Percentiles rank a stretch among this genome's conserved stretches.
Evolutionary conservation across 257 asterid genomes (phyloP).

Genomic region (Solanum chilense): DNA sequence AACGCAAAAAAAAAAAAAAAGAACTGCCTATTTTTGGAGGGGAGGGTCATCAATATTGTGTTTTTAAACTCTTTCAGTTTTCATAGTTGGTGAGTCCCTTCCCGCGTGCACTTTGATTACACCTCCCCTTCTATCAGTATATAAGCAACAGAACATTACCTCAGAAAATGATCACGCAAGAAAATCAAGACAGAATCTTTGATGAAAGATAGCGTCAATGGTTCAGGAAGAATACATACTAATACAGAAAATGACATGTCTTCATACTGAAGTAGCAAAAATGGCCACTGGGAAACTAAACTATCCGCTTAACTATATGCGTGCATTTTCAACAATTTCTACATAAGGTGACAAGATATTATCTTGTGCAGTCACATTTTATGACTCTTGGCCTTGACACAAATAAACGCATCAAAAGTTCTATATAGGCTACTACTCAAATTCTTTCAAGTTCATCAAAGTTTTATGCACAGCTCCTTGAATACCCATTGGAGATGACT

Average conservation of each 20-base stretch:
- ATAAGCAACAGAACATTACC: neutral
- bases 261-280: neutral
- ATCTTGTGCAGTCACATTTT: neutral
- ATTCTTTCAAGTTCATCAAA: neutral
- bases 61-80: neutral
- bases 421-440: neutral
- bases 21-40: neutral
- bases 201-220: neutral
- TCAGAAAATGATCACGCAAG: neutral
- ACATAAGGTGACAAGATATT: neutral
- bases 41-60: neutral
- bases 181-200: neutral
- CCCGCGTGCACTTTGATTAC: neutral
- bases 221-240: neutral
- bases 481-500: neutral
- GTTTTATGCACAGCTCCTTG: neutral
- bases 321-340: neutral
- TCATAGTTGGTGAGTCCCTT: neutral
- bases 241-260: neutral
- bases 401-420: neutral
- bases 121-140: neutral
- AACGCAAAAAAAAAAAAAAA: neutral
- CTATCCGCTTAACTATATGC: neutral
- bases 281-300: neutral
- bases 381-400: neutral